These are phyloP conservation scores for Penicillium griseofulvum DNA, from an alignment of 2,329 filamentous ascomycete species.

Conservation along the genomic window DNA sequence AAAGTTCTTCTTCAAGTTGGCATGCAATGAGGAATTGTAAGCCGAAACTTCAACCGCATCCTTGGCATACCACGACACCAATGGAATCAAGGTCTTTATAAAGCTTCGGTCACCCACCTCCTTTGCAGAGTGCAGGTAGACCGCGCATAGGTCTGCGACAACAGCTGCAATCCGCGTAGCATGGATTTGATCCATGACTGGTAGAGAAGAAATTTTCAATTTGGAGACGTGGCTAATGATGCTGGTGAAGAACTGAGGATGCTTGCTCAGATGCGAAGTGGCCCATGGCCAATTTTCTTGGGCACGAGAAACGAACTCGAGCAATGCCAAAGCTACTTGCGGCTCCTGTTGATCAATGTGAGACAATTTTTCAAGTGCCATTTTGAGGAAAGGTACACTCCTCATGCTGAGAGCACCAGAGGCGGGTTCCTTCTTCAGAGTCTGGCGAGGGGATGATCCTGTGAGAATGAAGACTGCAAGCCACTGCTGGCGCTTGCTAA, in stretches of 20 bases:
- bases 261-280: slow-evolving; percentile 72
- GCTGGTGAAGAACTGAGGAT: slow-evolving; percentile 68
- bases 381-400: slow-evolving; percentile 67
- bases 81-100: slow-evolving; percentile 68
- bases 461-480: slow-evolving; percentile 91
- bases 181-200: slow-evolving; percentile 48
- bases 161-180: slow-evolving; percentile 74
- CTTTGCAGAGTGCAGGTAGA: slow-evolving; percentile 83
- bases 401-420: slow-evolving; percentile 51
- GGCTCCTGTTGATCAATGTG: slow-evolving; percentile 63
- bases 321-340: slow-evolving; percentile 68
- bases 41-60: slow-evolving; percentile 74
- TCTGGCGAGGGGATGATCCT: slow-evolving; percentile 76
- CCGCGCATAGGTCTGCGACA: slow-evolving; percentile 81
- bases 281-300: slow-evolving; percentile 97
- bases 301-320: slow-evolving; percentile 82
- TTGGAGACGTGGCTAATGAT: slow-evolving; percentile 69
- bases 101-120: slow-evolving; percentile 69
- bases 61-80: slow-evolving; percentile 75
- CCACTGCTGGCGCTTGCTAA: slow-evolving; percentile 91
- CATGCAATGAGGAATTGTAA: slow-evolving; percentile 85
- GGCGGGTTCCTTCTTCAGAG: slow-evolving; percentile 54
- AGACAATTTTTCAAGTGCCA: slow-evolving; percentile 69
- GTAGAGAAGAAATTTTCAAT: slow-evolving; percentile 54
- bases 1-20: slow-evolving; percentile 82